Conservation (phyloP, 805 yeast genomes). For the Blastobotrys chiropterorum region DNA sequence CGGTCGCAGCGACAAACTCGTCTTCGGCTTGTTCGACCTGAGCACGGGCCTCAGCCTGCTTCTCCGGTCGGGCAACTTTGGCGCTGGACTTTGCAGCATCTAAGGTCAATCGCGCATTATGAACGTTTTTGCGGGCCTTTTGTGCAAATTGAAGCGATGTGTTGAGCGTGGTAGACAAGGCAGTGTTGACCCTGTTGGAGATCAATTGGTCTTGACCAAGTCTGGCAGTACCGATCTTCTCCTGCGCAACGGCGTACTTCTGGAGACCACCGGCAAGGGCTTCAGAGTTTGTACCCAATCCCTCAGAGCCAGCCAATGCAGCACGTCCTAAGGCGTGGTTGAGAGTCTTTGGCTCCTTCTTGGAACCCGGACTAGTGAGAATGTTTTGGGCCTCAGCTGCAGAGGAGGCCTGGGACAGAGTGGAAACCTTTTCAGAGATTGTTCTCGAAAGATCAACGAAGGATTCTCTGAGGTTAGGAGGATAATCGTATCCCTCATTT, state of each 20-base stretch:
- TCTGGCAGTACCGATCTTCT: constrained; percentile 74
- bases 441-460: constrained; percentile 64
- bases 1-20: constrained; percentile 83
- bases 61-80: constrained; percentile 49
- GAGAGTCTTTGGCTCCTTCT: constrained; percentile 64
- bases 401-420: constrained; percentile 62
- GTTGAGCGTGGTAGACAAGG: constrained; percentile 55
- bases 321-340: constrained; percentile 79
- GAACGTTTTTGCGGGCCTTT: constrained; percentile 66
- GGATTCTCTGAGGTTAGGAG: constrained; percentile 69
- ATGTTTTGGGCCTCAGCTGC: constrained; percentile 83
- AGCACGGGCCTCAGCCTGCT: constrained; percentile 67
- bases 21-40: constrained; percentile 82
- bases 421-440: constrained; percentile 56
- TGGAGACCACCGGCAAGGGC: constrained; percentile 57
- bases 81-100: constrained; percentile 66
- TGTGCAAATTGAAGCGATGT: constrained; percentile 56
- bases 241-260: constrained; percentile 62
- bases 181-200: constrained; percentile 60
- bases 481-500: constrained; percentile 77
- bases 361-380: constrained; percentile 45
- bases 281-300: constrained; percentile 35
- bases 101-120: constrained; percentile 68
- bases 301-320: constrained; percentile 45
- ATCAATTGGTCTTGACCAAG: constrained; percentile 75